A percentile compares a stretch with the other conserved stretches of the same genome.
Evolutionary conservation across 306 rosid genomes (phyloP).

Genomic region (Cucurbita pepo): DNA sequence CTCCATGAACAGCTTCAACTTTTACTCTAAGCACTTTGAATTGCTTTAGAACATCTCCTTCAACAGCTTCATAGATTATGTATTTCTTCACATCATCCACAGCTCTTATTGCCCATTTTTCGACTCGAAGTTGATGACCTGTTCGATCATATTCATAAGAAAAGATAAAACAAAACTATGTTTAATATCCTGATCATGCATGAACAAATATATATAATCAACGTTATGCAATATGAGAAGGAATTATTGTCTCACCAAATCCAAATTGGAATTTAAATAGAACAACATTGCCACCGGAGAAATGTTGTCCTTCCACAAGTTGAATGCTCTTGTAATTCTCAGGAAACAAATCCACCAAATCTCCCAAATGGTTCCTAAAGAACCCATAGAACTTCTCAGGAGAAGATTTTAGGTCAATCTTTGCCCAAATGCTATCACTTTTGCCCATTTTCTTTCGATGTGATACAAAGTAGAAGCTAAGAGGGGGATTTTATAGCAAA

Average conservation of each 20-base stretch:
- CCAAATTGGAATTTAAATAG: no score
- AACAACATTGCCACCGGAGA: not conserved
- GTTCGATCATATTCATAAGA: no score
- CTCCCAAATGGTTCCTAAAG: slow-evolving; percentile 7
- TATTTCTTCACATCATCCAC: not conserved
- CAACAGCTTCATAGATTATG: not conserved
- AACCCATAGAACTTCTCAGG: slow-evolving; percentile 10
- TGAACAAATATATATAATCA: no score
- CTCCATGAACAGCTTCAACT: not conserved
- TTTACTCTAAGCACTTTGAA: not conserved
- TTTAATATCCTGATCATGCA: no score
- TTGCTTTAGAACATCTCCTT: not conserved
- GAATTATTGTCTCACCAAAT: no score
- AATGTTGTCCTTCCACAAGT: not conserved
- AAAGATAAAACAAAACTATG: no score
- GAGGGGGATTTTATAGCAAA: not conserved
- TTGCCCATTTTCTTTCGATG: not conserved
- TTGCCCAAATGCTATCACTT: slow-evolving; percentile 6
- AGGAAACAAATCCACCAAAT: slow-evolving; percentile 10
- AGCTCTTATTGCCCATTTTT: no score
- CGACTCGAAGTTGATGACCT: no score
- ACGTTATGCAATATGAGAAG: no score
- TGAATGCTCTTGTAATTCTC: slow-evolving; percentile 1
- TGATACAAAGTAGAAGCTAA: not conserved
- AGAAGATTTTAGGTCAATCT: slow-evolving; percentile 3